Evolutionary conservation across 768 basidiomycete species (phyloP).

Genomic region (Tylopilus cervinicoccineus): DNA sequence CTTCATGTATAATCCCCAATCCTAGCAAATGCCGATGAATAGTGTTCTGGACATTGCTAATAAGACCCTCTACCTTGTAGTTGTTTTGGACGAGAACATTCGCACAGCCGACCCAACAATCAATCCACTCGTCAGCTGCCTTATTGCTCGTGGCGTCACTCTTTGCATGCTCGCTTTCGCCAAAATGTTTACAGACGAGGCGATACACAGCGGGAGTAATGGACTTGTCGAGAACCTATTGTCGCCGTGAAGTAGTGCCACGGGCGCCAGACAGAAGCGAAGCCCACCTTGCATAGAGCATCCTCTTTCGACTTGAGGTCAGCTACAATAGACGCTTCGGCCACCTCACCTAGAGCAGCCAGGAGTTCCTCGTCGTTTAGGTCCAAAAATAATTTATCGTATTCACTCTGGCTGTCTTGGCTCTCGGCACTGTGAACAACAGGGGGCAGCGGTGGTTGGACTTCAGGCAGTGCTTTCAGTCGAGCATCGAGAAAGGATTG

Average conservation of each 20-base stretch:
- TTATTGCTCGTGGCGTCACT: slow-evolving; percentile 18
- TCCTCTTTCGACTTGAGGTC: slow-evolving; percentile 43
- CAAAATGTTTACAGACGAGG: slow-evolving; percentile 48
- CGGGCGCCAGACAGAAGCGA: background rate
- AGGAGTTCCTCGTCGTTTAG: slow-evolving; percentile 57
- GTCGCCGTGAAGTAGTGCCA: background rate
- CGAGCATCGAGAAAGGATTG: slow-evolving; percentile 61
- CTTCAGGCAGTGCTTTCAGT: slow-evolving; percentile 40
- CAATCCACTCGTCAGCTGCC: slow-evolving; percentile 56
- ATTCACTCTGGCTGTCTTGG: slow-evolving; percentile 80
- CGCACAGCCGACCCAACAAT: slow-evolving; percentile 73
- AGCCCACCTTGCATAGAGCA: slow-evolving; percentile 46
- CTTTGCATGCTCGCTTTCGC: slow-evolving; percentile 25
- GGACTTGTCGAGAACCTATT: slow-evolving; percentile 45
- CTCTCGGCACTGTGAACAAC: slow-evolving; percentile 34
- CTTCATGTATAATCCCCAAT: slow-evolving; percentile 58
- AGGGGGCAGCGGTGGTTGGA: slow-evolving; percentile 31
- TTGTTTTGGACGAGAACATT: slow-evolving; percentile 54
- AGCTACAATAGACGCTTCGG: slow-evolving; percentile 16
- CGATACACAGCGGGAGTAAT: slow-evolving; percentile 54
- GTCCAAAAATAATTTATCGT: slow-evolving; percentile 54
- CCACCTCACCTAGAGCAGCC: slow-evolving; percentile 46
- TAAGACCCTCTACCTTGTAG: slow-evolving; percentile 33
- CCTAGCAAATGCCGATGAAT: slow-evolving; percentile 32
- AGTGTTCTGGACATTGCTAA: background rate